A percentile compares a stretch with the other conserved stretches of the same genome.
Conservation (phyloP, 139 green algal species). For the Chlamydomonas sphaeroides region DNA sequence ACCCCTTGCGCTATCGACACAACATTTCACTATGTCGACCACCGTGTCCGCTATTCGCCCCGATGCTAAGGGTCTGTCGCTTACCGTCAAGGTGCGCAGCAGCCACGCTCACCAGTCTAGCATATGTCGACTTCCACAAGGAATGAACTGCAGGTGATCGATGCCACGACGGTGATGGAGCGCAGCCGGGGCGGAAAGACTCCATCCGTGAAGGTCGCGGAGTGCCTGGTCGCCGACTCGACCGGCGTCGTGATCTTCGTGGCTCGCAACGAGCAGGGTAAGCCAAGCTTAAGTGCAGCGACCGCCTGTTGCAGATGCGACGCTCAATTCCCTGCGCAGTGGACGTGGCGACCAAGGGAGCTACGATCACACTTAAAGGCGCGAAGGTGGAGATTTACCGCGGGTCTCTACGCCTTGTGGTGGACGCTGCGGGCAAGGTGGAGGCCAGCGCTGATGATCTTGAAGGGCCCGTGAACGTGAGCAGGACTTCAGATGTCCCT, state of each 20-base stretch:
- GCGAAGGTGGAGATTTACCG: slow-evolving; percentile 94
- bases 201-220: slow-evolving; percentile 70
- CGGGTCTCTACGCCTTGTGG: slow-evolving; percentile 87
- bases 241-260: slow-evolving; percentile 87
- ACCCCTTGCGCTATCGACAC: too few relatives aligned
- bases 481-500: too few relatives aligned
- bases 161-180: slow-evolving; percentile 76
- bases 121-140: background rate
- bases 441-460: slow-evolving; percentile 55
- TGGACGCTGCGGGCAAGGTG: slow-evolving; percentile 82
- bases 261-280: slow-evolving; percentile 87
- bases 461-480: background rate
- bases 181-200: slow-evolving; percentile 53
- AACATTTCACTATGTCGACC: slow-evolving; percentile 21
- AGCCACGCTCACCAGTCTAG: background rate
- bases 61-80: slow-evolving; percentile 25
- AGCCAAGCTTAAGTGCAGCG: background rate
- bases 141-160: slow-evolving; percentile 72
- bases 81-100: slow-evolving; percentile 43
- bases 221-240: slow-evolving; percentile 90
- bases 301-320: background rate
- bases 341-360: slow-evolving; percentile 74
- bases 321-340: slow-evolving; percentile 64
- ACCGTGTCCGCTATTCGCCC: slow-evolving; percentile 16
- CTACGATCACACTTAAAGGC: slow-evolving; percentile 78